Conservation (phyloP, 2,329 filamentous ascomycete species). For the Rhynchosporium secalis region DNA sequence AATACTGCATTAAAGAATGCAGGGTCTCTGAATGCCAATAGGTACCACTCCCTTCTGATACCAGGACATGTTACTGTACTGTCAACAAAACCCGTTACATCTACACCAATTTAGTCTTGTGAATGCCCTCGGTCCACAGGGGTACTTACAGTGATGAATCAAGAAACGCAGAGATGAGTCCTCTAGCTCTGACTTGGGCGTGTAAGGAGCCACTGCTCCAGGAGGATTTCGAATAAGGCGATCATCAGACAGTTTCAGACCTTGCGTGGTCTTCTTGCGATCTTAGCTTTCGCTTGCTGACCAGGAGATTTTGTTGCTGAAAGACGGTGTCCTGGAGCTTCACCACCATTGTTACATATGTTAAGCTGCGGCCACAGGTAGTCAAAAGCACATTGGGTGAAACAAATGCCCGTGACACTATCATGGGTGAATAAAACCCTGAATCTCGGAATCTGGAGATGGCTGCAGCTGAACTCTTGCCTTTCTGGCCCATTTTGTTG, state of each 20-base stretch:
- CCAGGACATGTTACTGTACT: slow-evolving; percentile 26
- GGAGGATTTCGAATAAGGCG: slow-evolving; percentile 19
- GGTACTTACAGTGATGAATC: slow-evolving; percentile 28
- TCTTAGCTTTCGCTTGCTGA: slow-evolving; percentile 9
- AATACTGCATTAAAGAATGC: slow-evolving; percentile 33
- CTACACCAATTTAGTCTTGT: slow-evolving; percentile 26
- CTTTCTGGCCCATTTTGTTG: neutral
- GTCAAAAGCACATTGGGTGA: slow-evolving; percentile 7
- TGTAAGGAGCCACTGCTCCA: slow-evolving; percentile 26
- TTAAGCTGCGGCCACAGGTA: slow-evolving; percentile 8
- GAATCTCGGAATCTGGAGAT: slow-evolving; percentile 16
- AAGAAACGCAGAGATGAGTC: slow-evolving; percentile 29
- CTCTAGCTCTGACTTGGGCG: slow-evolving; percentile 20
- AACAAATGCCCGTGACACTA: neutral
- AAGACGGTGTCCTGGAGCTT: slow-evolving; percentile 9
- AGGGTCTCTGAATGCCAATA: slow-evolving; percentile 28
- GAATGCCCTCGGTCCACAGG: neutral
- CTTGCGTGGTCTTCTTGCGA: slow-evolving; percentile 8
- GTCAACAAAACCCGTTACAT: slow-evolving; percentile 26
- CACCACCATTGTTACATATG: slow-evolving; percentile 6
- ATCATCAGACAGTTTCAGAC: slow-evolving; percentile 5
- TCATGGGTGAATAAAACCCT: neutral
- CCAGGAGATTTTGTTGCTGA: slow-evolving; percentile 1
- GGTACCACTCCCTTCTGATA: slow-evolving; percentile 32
- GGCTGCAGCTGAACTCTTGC: slow-evolving; percentile 14